Percentiles rank a stretch among this genome's conserved stretches.
Evolutionary conservation across 2,329 filamentous ascomycete genomes (phyloP).

Genomic region (Botrytis medusae): DNA sequence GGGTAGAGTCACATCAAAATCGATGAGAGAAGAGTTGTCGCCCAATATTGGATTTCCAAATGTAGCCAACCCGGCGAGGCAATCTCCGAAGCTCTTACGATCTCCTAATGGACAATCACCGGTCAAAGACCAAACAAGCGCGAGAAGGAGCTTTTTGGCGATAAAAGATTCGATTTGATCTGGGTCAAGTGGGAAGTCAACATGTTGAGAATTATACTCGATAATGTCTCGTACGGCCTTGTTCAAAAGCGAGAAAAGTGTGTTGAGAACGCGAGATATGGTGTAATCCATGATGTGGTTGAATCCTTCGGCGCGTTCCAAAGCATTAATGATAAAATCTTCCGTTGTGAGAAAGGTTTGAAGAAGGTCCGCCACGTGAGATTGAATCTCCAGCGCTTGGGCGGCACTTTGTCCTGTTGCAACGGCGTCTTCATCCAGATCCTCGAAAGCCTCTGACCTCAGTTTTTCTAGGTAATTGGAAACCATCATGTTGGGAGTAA

Average conservation of each 20-base stretch:
- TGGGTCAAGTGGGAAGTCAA: constrained; percentile 87
- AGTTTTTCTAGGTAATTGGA: constrained; percentile 85
- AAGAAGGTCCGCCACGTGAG: constrained; percentile 76
- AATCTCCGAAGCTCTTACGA: constrained; percentile 86
- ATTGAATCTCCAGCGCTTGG: constrained; percentile 77
- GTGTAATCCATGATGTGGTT: constrained; percentile 99
- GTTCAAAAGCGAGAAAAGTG: constrained; percentile 91
- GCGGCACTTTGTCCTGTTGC: constrained; percentile 72
- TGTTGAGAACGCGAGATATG: constrained; percentile 82
- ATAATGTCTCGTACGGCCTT: constrained; percentile 89
- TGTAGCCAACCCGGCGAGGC: constrained; percentile 75
- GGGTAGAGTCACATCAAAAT: constrained; percentile 88
- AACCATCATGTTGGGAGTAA: constrained; percentile 90
- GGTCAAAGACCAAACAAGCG: constrained; percentile 91
- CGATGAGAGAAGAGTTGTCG: constrained; percentile 82
- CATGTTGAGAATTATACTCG: constrained; percentile 92
- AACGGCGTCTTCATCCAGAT: constrained; percentile 89
- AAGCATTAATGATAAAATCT: constrained; percentile 74
- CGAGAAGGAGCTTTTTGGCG: constrained; percentile 90
- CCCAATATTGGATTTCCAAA: constrained; percentile 82
- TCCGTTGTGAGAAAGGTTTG: constrained; percentile 73
- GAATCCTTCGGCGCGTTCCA: constrained; percentile 73
- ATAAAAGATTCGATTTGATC: constrained; percentile 89
- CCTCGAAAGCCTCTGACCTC: constrained; percentile 82
- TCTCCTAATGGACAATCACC: constrained; percentile 90